phyloP scores from a whole-genome alignment of 768 basidiomycete species.

The Rhizopogon roseolus region DNA sequence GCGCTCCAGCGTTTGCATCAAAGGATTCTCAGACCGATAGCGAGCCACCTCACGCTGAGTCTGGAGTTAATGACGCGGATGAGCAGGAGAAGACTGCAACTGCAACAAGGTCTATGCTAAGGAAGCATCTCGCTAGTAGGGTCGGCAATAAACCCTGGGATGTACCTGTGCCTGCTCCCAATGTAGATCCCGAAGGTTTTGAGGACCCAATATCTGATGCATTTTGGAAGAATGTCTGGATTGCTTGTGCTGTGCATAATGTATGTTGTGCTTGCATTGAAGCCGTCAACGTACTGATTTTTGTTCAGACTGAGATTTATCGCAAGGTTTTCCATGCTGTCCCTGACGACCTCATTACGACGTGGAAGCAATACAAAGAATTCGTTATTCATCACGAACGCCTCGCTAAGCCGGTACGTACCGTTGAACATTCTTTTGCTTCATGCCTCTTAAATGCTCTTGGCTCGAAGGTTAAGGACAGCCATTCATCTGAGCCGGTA shows the following conservation, averaged over 20 bases:
- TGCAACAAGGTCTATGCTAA: conserved; percentile 42
- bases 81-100: conserved; percentile 48
- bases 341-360: conserved; percentile 88
- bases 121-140: conserved; percentile 52
- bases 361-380: conserved; percentile 95
- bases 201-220: conserved; percentile 83
- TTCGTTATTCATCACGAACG: conserved; percentile 76
- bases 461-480: conserved; percentile 38
- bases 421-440: background rate
- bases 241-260: conserved; percentile 82
- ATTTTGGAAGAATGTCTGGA: conserved; percentile 92
- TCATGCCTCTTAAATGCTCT: conserved; percentile 2
- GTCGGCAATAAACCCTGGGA: conserved; percentile 53
- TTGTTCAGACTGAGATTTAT: conserved; percentile 82
- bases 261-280: conserved; percentile 39
- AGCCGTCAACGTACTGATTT: background rate
- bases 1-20: conserved; percentile 51
- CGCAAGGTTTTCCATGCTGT: conserved; percentile 92
- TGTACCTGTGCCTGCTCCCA: conserved; percentile 62
- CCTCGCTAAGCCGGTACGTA: conserved; percentile 58
- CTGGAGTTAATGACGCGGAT: conserved; percentile 37
- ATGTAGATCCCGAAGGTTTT: conserved; percentile 72
- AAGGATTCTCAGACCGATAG: conserved; percentile 36
- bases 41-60: conserved; percentile 42
- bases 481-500: conserved; percentile 36